Percentiles rank a stretch among this genome's conserved stretches.
Evolutionary conservation across 169 alveolate species (phyloP).

Genomic region (Plasmodium vivax): DNA sequence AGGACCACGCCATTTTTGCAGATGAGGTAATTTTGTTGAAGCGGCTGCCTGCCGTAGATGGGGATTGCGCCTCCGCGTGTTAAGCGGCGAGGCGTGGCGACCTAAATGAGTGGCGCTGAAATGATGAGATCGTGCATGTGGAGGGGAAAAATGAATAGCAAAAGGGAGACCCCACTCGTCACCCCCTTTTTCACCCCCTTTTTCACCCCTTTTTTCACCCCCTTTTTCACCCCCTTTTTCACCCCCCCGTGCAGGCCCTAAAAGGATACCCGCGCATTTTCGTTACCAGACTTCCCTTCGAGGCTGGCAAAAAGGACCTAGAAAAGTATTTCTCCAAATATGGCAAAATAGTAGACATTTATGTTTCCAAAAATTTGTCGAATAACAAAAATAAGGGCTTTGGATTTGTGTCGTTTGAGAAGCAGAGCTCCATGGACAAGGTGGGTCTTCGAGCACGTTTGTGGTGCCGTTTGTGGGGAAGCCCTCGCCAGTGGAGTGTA

Average conservation of each 20-base stretch:
- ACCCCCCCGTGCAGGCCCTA: background rate
- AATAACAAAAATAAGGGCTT: constrained; percentile 81
- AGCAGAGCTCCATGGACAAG: constrained; percentile 73
- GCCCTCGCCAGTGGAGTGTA: background rate
- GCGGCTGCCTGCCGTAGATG: background rate
- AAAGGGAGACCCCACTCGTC: background rate
- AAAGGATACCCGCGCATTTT: constrained; percentile 77
- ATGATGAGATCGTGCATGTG: background rate
- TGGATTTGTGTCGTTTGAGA: constrained; percentile 86
- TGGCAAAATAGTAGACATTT: constrained; percentile 52
- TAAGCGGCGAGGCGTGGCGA: background rate
- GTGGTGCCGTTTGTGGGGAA: background rate
- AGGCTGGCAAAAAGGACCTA: constrained; percentile 81
- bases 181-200: background rate
- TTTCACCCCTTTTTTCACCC: background rate
- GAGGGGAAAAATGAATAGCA: background rate
- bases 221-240: too few species aligned
- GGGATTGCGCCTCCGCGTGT: background rate
- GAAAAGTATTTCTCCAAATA: constrained; percentile 79
- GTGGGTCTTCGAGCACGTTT: constrained; percentile 1
- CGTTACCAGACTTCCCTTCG: constrained; percentile 81
- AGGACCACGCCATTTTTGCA: background rate
- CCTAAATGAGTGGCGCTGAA: background rate
- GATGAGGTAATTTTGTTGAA: background rate
- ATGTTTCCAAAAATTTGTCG: constrained; percentile 21